These are phyloP conservation scores for Hibiscus trionum DNA, from an alignment of 345 rosid genomes.

Conservation along the genomic window DNA sequence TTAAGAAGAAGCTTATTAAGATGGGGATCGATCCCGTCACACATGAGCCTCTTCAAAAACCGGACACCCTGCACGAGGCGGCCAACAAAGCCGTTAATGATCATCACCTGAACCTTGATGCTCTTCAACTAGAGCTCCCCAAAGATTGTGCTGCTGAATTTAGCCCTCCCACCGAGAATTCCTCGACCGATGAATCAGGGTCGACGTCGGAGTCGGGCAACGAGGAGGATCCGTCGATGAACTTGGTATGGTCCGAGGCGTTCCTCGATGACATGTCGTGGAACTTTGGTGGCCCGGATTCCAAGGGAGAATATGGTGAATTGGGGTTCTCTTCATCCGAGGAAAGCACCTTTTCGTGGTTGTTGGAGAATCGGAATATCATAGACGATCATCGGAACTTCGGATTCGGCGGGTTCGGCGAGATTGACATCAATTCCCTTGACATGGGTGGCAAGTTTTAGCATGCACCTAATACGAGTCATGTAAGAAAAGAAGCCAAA, in stretches of 20 bases:
- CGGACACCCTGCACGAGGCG: neutral
- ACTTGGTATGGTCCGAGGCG: slow-evolving; percentile 27
- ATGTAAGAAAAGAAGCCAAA: neutral
- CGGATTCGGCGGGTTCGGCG: slow-evolving; percentile 36
- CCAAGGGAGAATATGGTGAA: slow-evolving; percentile 20
- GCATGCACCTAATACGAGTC: neutral
- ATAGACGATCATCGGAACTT: slow-evolving; percentile 27
- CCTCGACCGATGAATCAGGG: slow-evolving; percentile 18
- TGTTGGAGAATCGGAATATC: slow-evolving; percentile 30
- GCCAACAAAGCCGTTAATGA: too few species aligned
- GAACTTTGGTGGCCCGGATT: slow-evolving; percentile 27
- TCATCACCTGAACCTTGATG: slow-evolving; percentile 8
- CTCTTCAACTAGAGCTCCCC: neutral
- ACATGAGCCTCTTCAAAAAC: slow-evolving; percentile 32
- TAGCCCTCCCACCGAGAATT: slow-evolving; percentile 14
- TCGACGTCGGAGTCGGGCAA: slow-evolving; percentile 15
- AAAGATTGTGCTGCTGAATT: slow-evolving; percentile 6
- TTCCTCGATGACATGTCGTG: slow-evolving; percentile 32
- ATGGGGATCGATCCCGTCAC: slow-evolving; percentile 79
- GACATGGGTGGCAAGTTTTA: slow-evolving; percentile 22
- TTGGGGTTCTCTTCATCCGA: slow-evolving; percentile 29
- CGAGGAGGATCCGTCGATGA: slow-evolving; percentile 20
- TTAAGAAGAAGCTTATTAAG: slow-evolving; percentile 67
- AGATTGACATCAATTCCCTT: slow-evolving; percentile 20
- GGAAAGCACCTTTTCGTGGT: slow-evolving; percentile 36